Evolutionary conservation across 345 rosid genomes (phyloP), one percentile per base, ranked within the genome.

Genomic region (Aquilaria yunnanensis): DNA sequence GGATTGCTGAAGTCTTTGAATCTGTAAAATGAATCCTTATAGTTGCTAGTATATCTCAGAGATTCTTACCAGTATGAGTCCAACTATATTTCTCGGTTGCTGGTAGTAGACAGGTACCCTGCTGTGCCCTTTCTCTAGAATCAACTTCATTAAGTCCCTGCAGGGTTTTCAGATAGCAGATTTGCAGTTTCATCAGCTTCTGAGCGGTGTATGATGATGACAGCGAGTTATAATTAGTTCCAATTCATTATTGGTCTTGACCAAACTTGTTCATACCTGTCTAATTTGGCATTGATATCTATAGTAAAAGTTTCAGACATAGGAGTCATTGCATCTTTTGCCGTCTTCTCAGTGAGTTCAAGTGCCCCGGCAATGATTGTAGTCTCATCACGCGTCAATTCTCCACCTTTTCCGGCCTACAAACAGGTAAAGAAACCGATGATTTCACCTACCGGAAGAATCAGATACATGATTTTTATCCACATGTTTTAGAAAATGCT

Each of bases 321-420:
- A 29, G 84, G 84, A 47, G 92, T 83, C 92, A 86, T 86, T 47
- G 92, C 87, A 71, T 79, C 78, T 13, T 78, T 62, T 50, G 85
- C 85, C 61, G 82, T 81, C 67, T 86, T 83, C 67, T 71, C 80
- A 65, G 66, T 61, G 54, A 83, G 92, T 66, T 79, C 83, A 54
- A 86, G 86, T 55, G 89, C 92, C 63, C 89, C 92, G 2, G 82
- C 70, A 54, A 86, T 83, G 30, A 86, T 86, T n/a, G 86, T 86
- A 6, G 92, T 86, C 78, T 86, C 92, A 53, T 86, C 86, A 30
- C 60, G 80, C 2, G 92, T 83, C 64, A 83, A 48, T 70, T 86
- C 89, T 49, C 92, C 89, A 32, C 92, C 92, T 78, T 86, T 86
- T 32, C 89, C 92, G 16, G 89, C 92, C 92, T 86, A 53, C 57